phyloP scores from a whole-genome alignment of 1,139 yeast species.

The Taiozyma sp. region DNA sequence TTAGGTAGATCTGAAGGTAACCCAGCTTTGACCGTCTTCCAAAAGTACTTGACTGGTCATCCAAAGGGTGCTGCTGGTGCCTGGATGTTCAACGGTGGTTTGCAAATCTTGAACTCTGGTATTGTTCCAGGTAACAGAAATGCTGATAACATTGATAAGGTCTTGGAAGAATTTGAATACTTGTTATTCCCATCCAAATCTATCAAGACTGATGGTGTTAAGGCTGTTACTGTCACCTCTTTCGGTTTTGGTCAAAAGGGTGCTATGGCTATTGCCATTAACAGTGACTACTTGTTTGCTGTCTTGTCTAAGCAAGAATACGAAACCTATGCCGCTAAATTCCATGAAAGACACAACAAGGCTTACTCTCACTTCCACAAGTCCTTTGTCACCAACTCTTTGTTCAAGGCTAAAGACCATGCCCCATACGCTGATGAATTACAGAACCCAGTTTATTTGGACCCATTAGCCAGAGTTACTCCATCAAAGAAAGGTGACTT shows the following conservation, averaged over 20 bases:
- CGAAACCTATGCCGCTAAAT: slow-evolving; percentile 64
- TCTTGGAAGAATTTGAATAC: slow-evolving; percentile 76
- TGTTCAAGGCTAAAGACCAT: slow-evolving; percentile 90
- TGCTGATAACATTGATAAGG: slow-evolving; percentile 90
- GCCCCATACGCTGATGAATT: slow-evolving; percentile 88
- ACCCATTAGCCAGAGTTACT: slow-evolving; percentile 70
- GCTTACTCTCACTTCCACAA: slow-evolving; percentile 96
- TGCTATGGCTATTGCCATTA: slow-evolving; percentile 88
- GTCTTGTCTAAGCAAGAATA: slow-evolving; percentile 69
- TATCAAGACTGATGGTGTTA: slow-evolving; percentile 91
- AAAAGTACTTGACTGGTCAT: slow-evolving; percentile 97
- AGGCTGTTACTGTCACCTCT: slow-evolving; percentile 95
- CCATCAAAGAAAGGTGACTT: slow-evolving; percentile 44
- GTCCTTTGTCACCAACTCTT: slow-evolving; percentile 84
- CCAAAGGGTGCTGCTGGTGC: slow-evolving; percentile 99
- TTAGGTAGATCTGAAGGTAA: slow-evolving; percentile 97
- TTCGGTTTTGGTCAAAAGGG: slow-evolving; percentile 99
- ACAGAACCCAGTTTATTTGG: slow-evolving; percentile 87
- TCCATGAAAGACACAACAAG: slow-evolving; percentile 74
- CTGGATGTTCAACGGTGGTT: slow-evolving; percentile 99
- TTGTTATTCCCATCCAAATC: slow-evolving; percentile 93
- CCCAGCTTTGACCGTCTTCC: slow-evolving; percentile 97
- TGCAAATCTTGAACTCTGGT: slow-evolving; percentile 90
- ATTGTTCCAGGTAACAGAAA: slow-evolving; percentile 98
- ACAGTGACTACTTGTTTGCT: slow-evolving; percentile 90